Conservation (phyloP, 2,329 filamentous ascomycete species). For the Pseudogymnoascus sp. region DNA sequence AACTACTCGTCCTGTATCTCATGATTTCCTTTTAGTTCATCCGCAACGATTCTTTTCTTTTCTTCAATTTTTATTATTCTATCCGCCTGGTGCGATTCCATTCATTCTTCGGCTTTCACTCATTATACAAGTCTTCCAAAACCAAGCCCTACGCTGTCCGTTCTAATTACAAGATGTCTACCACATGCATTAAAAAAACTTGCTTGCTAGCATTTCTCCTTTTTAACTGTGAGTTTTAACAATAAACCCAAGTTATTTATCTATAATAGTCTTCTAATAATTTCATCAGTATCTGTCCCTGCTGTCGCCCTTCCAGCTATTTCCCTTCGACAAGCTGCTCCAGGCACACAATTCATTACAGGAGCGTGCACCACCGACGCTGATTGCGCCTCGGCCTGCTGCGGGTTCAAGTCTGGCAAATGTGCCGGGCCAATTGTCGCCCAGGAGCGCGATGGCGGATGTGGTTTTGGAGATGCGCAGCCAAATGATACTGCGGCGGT, state of each 20-base stretch:
- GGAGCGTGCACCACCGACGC: slow-evolving; percentile 22
- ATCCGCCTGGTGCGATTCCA: slow-evolving; percentile 3
- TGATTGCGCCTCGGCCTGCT: slow-evolving; percentile 16
- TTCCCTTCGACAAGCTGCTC: slow-evolving; percentile 6
- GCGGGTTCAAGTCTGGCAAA: slow-evolving; percentile 22
- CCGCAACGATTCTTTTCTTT: not conserved
- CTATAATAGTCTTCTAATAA: not conserved
- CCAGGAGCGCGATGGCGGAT: slow-evolving; percentile 30
- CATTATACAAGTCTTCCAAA: not conserved
- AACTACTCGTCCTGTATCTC: not conserved
- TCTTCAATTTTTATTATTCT: not conserved
- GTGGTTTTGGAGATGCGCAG: slow-evolving; percentile 24
- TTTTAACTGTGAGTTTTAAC: not conserved
- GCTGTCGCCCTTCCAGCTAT: not conserved
- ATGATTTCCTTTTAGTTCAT: not conserved
- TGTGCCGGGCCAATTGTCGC: slow-evolving; percentile 30
- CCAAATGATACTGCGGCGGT: slow-evolving; percentile 15
- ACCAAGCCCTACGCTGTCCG: not conserved
- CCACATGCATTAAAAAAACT: not conserved
- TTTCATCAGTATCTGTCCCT: not conserved
- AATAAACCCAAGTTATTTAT: not conserved
- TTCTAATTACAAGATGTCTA: not conserved
- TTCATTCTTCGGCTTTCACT: not conserved
- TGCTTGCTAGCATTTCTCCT: slow-evolving; percentile 5
- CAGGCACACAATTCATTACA: slow-evolving; percentile 24